phyloP scores from a whole-genome alignment of 768 basidiomycete species.

The Mycena olivaceomarginata region DNA sequence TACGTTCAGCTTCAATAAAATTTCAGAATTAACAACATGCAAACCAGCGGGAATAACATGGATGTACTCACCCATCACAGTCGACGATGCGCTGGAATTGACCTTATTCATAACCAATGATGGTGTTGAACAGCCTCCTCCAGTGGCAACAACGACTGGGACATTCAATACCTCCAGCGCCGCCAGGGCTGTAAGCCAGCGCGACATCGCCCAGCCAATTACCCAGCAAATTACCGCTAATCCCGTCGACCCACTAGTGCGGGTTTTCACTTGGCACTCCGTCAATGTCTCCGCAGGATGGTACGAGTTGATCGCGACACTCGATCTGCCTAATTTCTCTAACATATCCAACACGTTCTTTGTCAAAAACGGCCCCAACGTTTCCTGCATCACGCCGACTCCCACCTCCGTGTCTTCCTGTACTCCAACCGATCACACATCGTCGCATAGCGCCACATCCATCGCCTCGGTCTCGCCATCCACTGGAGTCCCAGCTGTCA shows the following conservation, averaged over 20 bases:
- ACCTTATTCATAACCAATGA: slow-evolving; percentile 34
- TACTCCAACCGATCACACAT: not conserved
- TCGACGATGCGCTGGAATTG: not conserved
- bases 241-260: slow-evolving; percentile 48
- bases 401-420: slow-evolving; percentile 21
- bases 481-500: slow-evolving; percentile 46
- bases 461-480: slow-evolving; percentile 36
- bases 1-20: slow-evolving; percentile 45
- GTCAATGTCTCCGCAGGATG: too few species aligned
- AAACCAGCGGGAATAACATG: slow-evolving; percentile 53
- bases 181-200: not conserved
- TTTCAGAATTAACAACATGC: slow-evolving; percentile 60
- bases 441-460: too few species aligned
- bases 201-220: not conserved
- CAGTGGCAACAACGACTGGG: not conserved
- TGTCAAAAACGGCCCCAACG: slow-evolving; percentile 54
- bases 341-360: slow-evolving; percentile 52
- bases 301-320: too few species aligned
- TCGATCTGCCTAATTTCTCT: slow-evolving; percentile 41
- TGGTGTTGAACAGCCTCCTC: slow-evolving; percentile 22
- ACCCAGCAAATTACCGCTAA: not conserved
- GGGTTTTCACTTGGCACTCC: slow-evolving; percentile 62
- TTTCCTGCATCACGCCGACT: slow-evolving; percentile 55
- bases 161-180: slow-evolving; percentile 1
- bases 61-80: slow-evolving; percentile 34